Base-by-base conservation (phyloP, 2,329 filamentous ascomycete species). In the Penicillium thymicola region DNA sequence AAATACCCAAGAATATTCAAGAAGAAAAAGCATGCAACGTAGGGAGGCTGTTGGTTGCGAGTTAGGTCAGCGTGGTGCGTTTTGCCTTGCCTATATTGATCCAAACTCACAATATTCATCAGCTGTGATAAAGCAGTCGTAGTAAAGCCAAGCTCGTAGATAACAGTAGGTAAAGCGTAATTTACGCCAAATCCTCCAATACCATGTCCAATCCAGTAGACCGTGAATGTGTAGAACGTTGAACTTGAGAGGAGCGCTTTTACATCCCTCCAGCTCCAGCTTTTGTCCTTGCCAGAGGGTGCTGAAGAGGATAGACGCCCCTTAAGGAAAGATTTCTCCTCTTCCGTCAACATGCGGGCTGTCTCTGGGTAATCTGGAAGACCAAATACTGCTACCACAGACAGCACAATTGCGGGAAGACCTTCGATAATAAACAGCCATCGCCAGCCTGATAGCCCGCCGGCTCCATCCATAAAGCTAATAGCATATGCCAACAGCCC, bases 71-170 rank as follows among this genome's bases (percentile, higher is more conserved):
- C 28, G 3, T 46, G 18, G 2, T 32, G 11, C 0, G 3, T 23
- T 46, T 21, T 21, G n/a, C 21, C 21, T 21, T 23, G 4, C 3
- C 4, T 45, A 11, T 13, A 34, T 16, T 11, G 21, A 9, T 8
- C 6, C 8, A 18, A 21, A 59, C 61, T 58, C 45, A 67, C 64
- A 28, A 78, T 77, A 41, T 76, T 78, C 75, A 78, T 77, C 51
- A 77, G 58, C 61, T 78, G 75, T 8, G 76, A 76, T 16, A 72
- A 68, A 1, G 76, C 71, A 1, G 75, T 78, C 1, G 68, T 70
- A 0, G 75, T 76, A 49, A 78, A 76, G 2, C 75, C 76, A 4
- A 78, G 66, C 51, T 78, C 65, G 42, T 78, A 77, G 25, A 78
- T 75, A 6, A 78, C 75, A 2, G 76, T 77, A 2, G 76, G 75